Evolutionary conservation across 1,139 yeast species (phyloP).

Genomic region (Meyerozyma sp.): DNA sequence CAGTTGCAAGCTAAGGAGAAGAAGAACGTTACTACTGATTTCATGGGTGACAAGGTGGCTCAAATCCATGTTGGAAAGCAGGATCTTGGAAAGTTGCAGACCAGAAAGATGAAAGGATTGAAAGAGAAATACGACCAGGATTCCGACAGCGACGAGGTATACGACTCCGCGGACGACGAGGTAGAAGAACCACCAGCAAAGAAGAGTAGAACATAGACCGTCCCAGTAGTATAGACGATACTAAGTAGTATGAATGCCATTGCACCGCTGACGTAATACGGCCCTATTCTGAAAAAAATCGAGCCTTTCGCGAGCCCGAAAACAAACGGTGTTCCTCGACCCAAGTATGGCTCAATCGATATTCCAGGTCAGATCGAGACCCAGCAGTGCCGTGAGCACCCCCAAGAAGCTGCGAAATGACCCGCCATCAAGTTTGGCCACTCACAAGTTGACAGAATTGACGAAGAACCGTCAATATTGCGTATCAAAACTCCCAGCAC

Average conservation of each 20-base stretch:
- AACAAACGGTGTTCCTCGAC: background rate
- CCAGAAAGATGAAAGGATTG: slow-evolving; percentile 98
- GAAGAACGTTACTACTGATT: slow-evolving; percentile 85
- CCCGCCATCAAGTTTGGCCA: background rate
- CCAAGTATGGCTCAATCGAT: background rate
- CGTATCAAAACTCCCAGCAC: slow-evolving; percentile 56
- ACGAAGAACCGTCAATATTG: slow-evolving; percentile 58
- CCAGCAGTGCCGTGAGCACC: background rate
- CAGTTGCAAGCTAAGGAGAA: slow-evolving; percentile 76
- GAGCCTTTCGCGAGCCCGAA: background rate
- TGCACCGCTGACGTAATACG: background rate
- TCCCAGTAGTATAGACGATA: too few species aligned
- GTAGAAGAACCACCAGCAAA: background rate
- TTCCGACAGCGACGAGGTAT: slow-evolving; percentile 39
- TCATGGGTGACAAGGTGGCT: slow-evolving; percentile 96
- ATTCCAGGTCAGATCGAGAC: background rate
- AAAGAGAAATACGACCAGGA: slow-evolving; percentile 79
- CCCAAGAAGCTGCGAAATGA: background rate
- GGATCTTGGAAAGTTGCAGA: slow-evolving; percentile 83
- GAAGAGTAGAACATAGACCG: background rate
- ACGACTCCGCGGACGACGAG: slow-evolving; percentile 1
- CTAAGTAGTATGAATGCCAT: background rate
- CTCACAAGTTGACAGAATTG: slow-evolving; percentile 32
- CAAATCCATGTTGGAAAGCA: slow-evolving; percentile 95
- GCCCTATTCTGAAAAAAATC: background rate